Conservation (phyloP, 768 basidiomycete genomes). For the Suillus discolor region DNA sequence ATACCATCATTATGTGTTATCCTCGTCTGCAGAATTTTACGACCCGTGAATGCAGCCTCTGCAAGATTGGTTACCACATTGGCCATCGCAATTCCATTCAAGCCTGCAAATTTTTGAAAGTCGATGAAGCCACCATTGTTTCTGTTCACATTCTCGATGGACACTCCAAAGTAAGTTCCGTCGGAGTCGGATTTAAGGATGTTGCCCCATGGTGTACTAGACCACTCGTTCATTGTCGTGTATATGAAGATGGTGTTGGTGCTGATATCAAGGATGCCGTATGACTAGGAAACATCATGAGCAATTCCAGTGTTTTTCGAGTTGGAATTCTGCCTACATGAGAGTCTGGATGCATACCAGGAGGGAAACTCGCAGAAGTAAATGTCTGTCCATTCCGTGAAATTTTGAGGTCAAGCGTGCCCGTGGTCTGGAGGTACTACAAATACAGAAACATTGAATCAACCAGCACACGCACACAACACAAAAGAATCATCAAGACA, state of each 20-base stretch:
- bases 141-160: slow-evolving; percentile 87
- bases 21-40: slow-evolving; percentile 79
- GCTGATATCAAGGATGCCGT: slow-evolving; percentile 91
- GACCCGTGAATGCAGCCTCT: slow-evolving; percentile 68
- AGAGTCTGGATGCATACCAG: slow-evolving; percentile 85
- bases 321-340: slow-evolving; percentile 59
- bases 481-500: slow-evolving; percentile 21
- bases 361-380: slow-evolving; percentile 87
- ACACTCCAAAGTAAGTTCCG: slow-evolving; percentile 93
- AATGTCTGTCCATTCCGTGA: slow-evolving; percentile 89
- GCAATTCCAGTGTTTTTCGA: not conserved
- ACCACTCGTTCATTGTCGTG: slow-evolving; percentile 85
- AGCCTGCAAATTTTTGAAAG: slow-evolving; percentile 95
- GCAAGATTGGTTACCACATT: slow-evolving; percentile 86
- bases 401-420: slow-evolving; percentile 82
- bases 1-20: slow-evolving; percentile 97
- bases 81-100: slow-evolving; percentile 94
- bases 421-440: slow-evolving; percentile 53
- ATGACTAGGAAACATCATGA: slow-evolving; percentile 53
- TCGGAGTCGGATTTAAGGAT: slow-evolving; percentile 97
- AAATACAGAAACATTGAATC: slow-evolving; percentile 9
- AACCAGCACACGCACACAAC: slow-evolving; percentile 16
- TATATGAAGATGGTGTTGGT: slow-evolving; percentile 94
- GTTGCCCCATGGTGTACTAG: slow-evolving; percentile 83
- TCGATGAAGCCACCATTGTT: slow-evolving; percentile 87